These are phyloP conservation scores for Suillus sp. DNA, from an alignment of 768 basidiomycete genomes.

Conservation along the genomic window DNA sequence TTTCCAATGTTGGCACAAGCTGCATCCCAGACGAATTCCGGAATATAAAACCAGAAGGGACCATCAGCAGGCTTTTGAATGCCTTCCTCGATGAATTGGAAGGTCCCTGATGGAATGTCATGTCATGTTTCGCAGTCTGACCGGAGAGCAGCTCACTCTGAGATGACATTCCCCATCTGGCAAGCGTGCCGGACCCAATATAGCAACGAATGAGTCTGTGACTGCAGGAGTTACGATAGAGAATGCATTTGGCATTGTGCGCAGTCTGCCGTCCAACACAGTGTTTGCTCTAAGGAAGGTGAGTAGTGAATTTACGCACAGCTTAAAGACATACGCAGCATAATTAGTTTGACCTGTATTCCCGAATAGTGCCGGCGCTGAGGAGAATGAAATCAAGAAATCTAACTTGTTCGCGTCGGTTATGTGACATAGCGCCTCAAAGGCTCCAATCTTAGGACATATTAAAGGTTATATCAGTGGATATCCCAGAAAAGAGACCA, in stretches of 20 bases:
- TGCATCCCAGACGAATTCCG: constrained; percentile 34
- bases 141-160: not conserved
- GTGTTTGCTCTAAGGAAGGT: constrained; percentile 6
- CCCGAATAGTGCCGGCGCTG: constrained; percentile 37
- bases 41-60: constrained; percentile 32
- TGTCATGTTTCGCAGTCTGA: not conserved
- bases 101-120: constrained; percentile 24
- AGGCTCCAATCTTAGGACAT: no score
- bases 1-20: constrained; percentile 27
- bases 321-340: constrained; percentile 17
- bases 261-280: not conserved
- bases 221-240: constrained; percentile 39
- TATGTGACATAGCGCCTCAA: no score
- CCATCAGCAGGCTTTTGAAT: constrained; percentile 29
- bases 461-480: constrained; percentile 27
- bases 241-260: constrained; percentile 30
- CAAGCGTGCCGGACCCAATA: not conserved
- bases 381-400: no score
- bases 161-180: not conserved
- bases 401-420: constrained; percentile 25
- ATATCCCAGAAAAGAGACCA: constrained; percentile 1
- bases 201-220: constrained; percentile 26
- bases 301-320: not conserved
- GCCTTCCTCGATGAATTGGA: constrained; percentile 36
- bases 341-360: constrained; percentile 30